These are phyloP conservation scores for Aspergillus fijiensis DNA, from an alignment of 2,329 filamentous ascomycete genomes.

Conservation along the genomic window DNA sequence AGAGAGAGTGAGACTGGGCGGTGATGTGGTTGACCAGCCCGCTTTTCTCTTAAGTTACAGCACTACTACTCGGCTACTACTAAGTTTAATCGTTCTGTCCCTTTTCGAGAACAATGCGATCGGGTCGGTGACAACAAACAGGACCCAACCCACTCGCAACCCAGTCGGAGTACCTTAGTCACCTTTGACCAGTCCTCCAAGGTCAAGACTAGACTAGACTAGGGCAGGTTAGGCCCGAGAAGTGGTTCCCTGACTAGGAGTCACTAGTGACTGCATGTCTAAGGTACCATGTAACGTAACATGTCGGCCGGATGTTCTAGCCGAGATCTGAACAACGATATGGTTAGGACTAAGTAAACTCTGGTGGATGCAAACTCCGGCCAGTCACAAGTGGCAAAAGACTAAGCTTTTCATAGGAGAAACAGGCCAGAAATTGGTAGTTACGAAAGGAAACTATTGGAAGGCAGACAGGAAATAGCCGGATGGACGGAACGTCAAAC, in stretches of 20 bases:
- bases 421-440: neutral
- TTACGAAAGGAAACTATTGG: neutral
- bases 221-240: neutral
- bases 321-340: constrained; percentile 9
- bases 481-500: neutral
- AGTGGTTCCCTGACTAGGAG: neutral
- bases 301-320: constrained; percentile 5
- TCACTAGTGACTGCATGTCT: constrained; percentile 5
- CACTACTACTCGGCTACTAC: too few species aligned
- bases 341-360: neutral
- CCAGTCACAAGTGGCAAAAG: neutral
- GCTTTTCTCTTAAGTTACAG: neutral
- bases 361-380: neutral
- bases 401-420: neutral
- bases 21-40: neutral
- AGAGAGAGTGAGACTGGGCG: neutral
- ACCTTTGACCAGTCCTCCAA: neutral
- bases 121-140: neutral
- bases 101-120: neutral
- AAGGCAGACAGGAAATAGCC: neutral
- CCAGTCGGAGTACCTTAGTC: too few species aligned
- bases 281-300: constrained; percentile 5
- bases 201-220: neutral
- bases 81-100: neutral
- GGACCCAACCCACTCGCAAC: neutral